These are phyloP conservation scores for Sphaerostilbella broomeana DNA, from an alignment of 2,329 filamentous ascomycete genomes.

Conservation along the genomic window DNA sequence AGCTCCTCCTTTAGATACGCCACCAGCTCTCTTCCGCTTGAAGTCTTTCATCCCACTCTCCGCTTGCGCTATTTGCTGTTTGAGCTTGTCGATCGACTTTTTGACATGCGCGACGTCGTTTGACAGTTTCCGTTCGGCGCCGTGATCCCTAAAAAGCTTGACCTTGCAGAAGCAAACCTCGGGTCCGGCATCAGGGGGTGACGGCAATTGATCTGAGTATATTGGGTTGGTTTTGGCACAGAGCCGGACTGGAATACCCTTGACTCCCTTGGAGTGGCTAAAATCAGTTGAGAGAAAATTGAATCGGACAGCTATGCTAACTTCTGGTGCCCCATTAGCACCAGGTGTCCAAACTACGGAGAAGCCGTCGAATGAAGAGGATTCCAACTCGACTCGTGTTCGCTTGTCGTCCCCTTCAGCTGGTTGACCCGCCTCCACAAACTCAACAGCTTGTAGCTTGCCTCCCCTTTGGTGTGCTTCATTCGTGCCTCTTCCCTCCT, in stretches of 20 bases:
- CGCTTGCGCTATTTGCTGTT: conserved; percentile 82
- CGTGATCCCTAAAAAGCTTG: conserved; percentile 93
- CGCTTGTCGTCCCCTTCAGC: conserved; percentile 58
- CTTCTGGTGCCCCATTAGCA: conserved; percentile 62
- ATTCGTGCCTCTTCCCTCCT: conserved; percentile 90
- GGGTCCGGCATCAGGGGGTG: conserved; percentile 37
- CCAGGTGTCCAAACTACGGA: conserved; percentile 82
- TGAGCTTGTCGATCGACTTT: conserved; percentile 93
- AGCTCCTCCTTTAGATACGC: conserved; percentile 40
- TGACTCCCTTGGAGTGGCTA: conserved; percentile 97
- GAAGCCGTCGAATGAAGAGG: conserved; percentile 86
- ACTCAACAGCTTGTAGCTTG: conserved; percentile 90
- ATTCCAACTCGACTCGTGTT: conserved; percentile 64
- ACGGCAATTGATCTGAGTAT: conserved; percentile 43
- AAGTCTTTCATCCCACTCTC: conserved; percentile 62
- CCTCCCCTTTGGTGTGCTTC: conserved; percentile 92
- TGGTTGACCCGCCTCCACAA: conserved; percentile 62
- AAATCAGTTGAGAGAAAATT: conserved; percentile 99
- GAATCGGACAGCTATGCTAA: conserved; percentile 85
- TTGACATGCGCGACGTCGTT: conserved; percentile 94
- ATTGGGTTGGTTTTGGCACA: conserved; percentile 82
- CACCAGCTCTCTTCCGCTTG: conserved; percentile 55
- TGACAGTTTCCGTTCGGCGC: conserved; percentile 87
- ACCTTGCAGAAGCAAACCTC: conserved; percentile 96
- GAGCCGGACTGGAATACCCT: conserved; percentile 88